Base-by-base conservation (phyloP, 2,329 filamentous ascomycete genomes). In the Paraphaeosphaeria minitans region DNA sequence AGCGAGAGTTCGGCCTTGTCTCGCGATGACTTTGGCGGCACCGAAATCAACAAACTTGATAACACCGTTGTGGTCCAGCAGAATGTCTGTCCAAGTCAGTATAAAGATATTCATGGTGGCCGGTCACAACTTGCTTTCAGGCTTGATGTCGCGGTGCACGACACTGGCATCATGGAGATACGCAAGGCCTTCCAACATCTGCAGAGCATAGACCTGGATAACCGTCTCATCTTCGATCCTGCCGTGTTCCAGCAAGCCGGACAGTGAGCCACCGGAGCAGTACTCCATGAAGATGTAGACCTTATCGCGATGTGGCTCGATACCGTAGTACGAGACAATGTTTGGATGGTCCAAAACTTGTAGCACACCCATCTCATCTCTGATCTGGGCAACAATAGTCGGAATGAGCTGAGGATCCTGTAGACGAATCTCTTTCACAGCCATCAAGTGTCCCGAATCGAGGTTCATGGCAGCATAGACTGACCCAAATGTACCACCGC, bases 241-340 rank as follows among this genome's bases (percentile, higher is more conserved):
- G 13, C 95, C 95, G 72, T 99, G 94, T 76, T 99, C 95, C 43
- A 99, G 83, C 53, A 99, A 81, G 52, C 87, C 90, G 43, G 95
- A 93, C 50, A 99, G 83, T 16, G 94, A 98, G 21, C 95, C 95
- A 53, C 95, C 94, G 4, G 93, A 96, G 77, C 95, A 99, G 78
- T 96, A 98, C 77, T 99, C 95, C 95, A 99, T 99, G 76, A 99
- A 99, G 66, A 99, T 97, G 78, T 98, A 99, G n/a, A 99, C 95
- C 74, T 97, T 95, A 82, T 99, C 95, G 63, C 95, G 87, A 78
- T 99, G 95, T 2, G 97, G 95, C 77, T 99, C 95, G 71, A 99
- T 98, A 58, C 95, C 95, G 73, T 95, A 95, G 78, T 99, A 99
- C 10, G 93, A 94, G 22, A 99, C 96, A 61, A 99, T 92, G 74